Evolutionary conservation across 73 alveolate species (phyloP), one percentile per base, ranked within the genome.

Genomic region (Halteria grandinella): DNA sequence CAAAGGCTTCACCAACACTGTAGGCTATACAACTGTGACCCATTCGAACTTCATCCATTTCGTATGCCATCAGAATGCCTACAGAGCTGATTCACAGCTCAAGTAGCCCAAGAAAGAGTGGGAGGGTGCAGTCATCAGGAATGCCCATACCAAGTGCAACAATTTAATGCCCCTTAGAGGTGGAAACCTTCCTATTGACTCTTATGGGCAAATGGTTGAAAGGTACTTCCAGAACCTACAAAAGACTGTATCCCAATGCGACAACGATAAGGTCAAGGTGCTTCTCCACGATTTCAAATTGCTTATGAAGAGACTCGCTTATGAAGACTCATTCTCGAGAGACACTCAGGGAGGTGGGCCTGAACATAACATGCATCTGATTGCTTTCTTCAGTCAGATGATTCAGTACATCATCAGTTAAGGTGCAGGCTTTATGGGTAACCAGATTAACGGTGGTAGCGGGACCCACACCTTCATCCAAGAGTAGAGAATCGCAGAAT

Each of bases 51-150:
- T 40, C 27, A 87, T 87, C 31, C 95, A 87, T 44, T 44, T 72
- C 25, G 15, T 21, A 28, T 87, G 95, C 79, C 95, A 87, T 48
- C 51, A 55, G 37, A 73, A 74, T 39, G 95, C 95, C 1, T 75
- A 69, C 55, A 79, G 81, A 29, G 89, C 89, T 3, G 95, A 87
- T 23, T 23, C 80, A 52, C 27, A 70, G 15, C 43, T 87, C 55
- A 69, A 63, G 55, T 57, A 87, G 47, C 95, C 95, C 12, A 87
- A 87, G 64, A 54, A 76, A 14, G 95, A 87, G 57, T 87, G 95
- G 95, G 95, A 87, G 72, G 95, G 95, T 1, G 95, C 95, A 15
- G 69, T 58, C 0, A 87, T 87, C 17, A 74, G 95, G 37, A 87
- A 87, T 53, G 83, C 80, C 17, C 91, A 87, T 43, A 83, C 95